Conservation (phyloP, 805 yeast species). For the Cyberlindnera mississippiensis region DNA sequence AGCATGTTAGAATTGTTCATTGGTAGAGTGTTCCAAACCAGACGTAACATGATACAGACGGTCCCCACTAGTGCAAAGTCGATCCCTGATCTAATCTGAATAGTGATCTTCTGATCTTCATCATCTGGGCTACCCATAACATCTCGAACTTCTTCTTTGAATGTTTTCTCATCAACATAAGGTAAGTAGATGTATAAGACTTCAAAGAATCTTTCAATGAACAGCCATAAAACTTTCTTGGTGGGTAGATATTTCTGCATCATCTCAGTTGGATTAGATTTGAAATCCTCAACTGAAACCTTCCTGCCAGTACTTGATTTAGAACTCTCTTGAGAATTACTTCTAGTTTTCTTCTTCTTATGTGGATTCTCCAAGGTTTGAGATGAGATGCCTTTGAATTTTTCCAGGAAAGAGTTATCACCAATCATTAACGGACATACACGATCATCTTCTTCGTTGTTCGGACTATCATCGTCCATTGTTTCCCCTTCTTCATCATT, state of each 20-base stretch:
- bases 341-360: conserved; percentile 16
- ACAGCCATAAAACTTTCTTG: conserved; percentile 49
- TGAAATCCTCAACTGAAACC: conserved; percentile 22
- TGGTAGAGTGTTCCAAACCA: conserved; percentile 55
- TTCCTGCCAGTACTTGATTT: conserved; percentile 8
- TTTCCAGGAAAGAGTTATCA: conserved; percentile 30
- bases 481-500: conserved; percentile 4
- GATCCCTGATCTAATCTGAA: conserved; percentile 31
- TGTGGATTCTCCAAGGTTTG: neutral
- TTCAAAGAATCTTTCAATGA: conserved; percentile 56
- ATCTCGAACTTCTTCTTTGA: conserved; percentile 38
- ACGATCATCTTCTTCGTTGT: conserved; percentile 29
- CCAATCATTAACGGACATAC: conserved; percentile 46
- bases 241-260: conserved; percentile 49
- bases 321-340: conserved; percentile 15
- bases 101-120: conserved; percentile 25
- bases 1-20: conserved; percentile 29
- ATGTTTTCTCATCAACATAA: conserved; percentile 54
- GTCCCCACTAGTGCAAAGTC: conserved; percentile 51
- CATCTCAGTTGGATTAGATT: conserved; percentile 27
- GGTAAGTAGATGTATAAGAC: conserved; percentile 64
- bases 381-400: neutral
- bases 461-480: conserved; percentile 5
- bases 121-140: conserved; percentile 42
- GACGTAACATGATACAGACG: conserved; percentile 45